Evolutionary conservation across 108 stramenopile species (phyloP), one percentile per base, ranked within the genome.

Genomic region (Nitzschia sp.): DNA sequence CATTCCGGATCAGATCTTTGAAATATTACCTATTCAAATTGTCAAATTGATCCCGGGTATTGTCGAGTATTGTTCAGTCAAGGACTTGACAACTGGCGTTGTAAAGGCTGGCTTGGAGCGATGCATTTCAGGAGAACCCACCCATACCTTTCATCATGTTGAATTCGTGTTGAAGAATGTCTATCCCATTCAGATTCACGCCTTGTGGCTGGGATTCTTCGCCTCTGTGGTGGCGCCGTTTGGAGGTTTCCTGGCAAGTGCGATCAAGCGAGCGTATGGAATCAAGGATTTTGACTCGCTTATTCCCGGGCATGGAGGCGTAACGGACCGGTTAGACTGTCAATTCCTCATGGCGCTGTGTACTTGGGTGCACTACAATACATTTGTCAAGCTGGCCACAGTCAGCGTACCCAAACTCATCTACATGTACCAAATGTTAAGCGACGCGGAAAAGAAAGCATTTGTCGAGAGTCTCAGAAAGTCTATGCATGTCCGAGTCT

Each of bases 321-420:
- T 98, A 27, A 97, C 93, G 79, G 98, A 99, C 67, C 87, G 98
- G n/a, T 88, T 98, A 83, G 98, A 99, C 72, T 99, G 98, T 82
- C 97, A 99, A 70, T 82, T 99, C 61, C 68, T 99, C 29, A 96
- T 99, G 93, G 96, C 96, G 30, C 83, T 97, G 31, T 95, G 86
- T 53, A 96, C 94, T 15, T 98, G 96, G 87, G 97, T 98, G 24
- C 96, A 98, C 82, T 97, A 93, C 81, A 94, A 96, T 76, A 94
- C 96, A 0, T 97, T 97, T 85, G 89, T 97, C 55, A 85, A 87
- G 56, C 69, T 91, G 66, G 82, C 89, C 0, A 88, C 91, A n/a
- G 88, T 94, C 26, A 81, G 82, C 55, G 94, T 92, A 29, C 78
- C 90, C 36, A 91, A 91, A 70, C 64, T 95, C 56, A 59, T 90